Conservation (phyloP, 331 rosid species). For the Cydonia oblonga region DNA sequence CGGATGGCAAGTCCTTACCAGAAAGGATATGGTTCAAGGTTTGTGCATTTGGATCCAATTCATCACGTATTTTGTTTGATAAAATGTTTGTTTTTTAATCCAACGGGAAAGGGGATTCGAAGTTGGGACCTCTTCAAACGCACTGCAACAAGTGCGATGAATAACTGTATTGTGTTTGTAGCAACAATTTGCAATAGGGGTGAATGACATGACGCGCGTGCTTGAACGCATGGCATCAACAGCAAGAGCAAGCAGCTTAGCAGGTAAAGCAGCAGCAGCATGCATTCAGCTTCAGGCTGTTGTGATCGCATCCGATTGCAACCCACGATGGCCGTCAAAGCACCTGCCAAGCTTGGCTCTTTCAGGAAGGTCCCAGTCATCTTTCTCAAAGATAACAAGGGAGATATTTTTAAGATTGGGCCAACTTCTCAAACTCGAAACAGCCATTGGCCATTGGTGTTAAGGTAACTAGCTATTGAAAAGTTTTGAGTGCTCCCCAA, state of each 20-base stretch:
- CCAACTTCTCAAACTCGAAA: constrained; percentile 54
- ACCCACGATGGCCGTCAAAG: constrained; percentile 63
- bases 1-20: constrained; percentile 44
- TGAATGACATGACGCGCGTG: constrained; percentile 67
- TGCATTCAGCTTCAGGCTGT: constrained; percentile 48
- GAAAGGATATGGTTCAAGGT: constrained; percentile 82
- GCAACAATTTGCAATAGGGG: constrained; percentile 79
- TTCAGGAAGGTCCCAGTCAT: constrained; percentile 58
- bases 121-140: background rate
- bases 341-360: constrained; percentile 61
- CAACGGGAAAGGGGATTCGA: background rate
- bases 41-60: no score
- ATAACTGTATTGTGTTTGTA: constrained; percentile 7
- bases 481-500: background rate
- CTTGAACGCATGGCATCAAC: constrained; percentile 70
- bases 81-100: background rate
- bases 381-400: constrained; percentile 47
- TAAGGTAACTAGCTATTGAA: constrained; percentile 31
- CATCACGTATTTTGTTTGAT: background rate
- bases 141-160: background rate
- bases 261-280: constrained; percentile 14
- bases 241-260: background rate
- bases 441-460: constrained; percentile 75
- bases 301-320: constrained; percentile 59
- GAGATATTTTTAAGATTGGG: constrained; percentile 69